These are phyloP conservation scores for Austroboletus niveus DNA, from an alignment of 1,284 basidiomycete genomes.

Conservation along the genomic window DNA sequence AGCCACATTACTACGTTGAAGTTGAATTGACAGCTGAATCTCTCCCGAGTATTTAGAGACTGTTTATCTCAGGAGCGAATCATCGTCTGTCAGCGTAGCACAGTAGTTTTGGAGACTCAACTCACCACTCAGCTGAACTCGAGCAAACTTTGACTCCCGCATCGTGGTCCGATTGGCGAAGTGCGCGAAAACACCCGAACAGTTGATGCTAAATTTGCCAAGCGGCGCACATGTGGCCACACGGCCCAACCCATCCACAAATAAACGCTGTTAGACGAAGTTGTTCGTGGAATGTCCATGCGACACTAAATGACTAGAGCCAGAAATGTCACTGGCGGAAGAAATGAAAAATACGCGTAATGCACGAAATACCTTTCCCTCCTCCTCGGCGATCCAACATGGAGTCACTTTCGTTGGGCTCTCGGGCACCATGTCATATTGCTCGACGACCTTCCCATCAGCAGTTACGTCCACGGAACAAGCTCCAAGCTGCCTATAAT, in stretches of 20 bases:
- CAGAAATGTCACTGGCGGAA: not conserved
- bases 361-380: conserved; percentile 14
- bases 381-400: conserved; percentile 20
- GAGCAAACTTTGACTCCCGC: conserved; percentile 15
- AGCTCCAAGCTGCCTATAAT: conserved; percentile 13
- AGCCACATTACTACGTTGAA: too few species aligned
- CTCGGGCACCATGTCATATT: conserved; percentile 11
- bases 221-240: not conserved
- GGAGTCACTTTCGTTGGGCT: conserved; percentile 3
- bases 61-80: conserved; percentile 11
- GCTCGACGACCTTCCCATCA: conserved; percentile 8
- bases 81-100: conserved; percentile 15
- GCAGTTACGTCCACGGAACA: conserved; percentile 13
- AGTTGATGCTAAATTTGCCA: not conserved
- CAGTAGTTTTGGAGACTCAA: not conserved
- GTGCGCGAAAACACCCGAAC: not conserved
- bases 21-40: conserved; percentile 3
- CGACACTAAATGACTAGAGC: conserved; percentile 13
- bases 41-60: conserved; percentile 10
- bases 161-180: not conserved
- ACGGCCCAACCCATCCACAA: conserved; percentile 5
- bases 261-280: not conserved
- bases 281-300: conserved; percentile 9
- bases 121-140: conserved; percentile 15
- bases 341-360: not conserved